Percentiles rank a stretch among this genome's conserved stretches.
Conservation (phyloP, 768 basidiomycete genomes). For the Phallus indusiatus region DNA sequence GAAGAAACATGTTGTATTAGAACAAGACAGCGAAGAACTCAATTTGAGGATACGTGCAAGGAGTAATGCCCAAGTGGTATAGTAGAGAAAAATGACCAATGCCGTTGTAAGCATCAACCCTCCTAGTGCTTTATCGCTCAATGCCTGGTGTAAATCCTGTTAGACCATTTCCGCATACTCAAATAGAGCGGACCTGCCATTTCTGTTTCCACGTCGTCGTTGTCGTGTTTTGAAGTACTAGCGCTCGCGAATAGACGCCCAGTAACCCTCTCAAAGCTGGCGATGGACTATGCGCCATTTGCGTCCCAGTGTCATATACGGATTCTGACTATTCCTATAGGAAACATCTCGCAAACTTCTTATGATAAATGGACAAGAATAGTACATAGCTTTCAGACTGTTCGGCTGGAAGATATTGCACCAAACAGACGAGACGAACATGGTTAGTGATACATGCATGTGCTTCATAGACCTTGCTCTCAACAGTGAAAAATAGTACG, state of each 20-base stretch:
- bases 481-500: constrained; percentile 37
- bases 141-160: constrained; percentile 38
- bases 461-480: not conserved
- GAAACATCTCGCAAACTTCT: constrained; percentile 52
- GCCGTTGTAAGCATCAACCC: constrained; percentile 73
- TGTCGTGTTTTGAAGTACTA: not conserved
- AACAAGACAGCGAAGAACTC: constrained; percentile 5
- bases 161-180: not conserved
- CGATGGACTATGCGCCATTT: constrained; percentile 34
- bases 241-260: not conserved
- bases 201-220: not conserved
- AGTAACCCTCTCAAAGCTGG: not conserved
- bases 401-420: constrained; percentile 78
- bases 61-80: constrained; percentile 85
- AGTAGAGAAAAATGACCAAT: constrained; percentile 73
- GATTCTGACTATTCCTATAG: constrained; percentile 81
- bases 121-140: constrained; percentile 76
- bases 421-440: constrained; percentile 66
- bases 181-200: not conserved
- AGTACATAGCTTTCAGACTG: constrained; percentile 60
- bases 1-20: constrained; percentile 8
- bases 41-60: constrained; percentile 44
- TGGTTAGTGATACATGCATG: constrained; percentile 35
- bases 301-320: constrained; percentile 79
- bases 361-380: constrained; percentile 71